Conservation (phyloP, 176 grass and related monocot genomes). For the Ampelocalamus luodianensis region DNA sequence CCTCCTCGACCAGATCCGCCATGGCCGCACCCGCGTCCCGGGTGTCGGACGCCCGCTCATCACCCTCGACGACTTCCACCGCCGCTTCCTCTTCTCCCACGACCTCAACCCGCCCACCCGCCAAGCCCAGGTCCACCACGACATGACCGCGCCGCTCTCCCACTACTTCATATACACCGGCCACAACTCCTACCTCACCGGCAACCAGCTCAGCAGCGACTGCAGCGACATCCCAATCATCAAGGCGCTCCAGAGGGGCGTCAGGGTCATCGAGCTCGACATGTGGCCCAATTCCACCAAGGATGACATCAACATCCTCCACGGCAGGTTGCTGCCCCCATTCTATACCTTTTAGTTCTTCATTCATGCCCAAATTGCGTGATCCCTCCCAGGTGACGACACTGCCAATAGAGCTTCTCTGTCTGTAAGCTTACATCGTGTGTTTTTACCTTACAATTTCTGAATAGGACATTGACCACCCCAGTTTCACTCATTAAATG, state of each 20-base stretch:
- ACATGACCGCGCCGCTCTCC: constrained; percentile 79
- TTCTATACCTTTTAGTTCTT: not conserved
- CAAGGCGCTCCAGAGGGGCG: constrained; percentile 81
- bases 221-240: constrained; percentile 92
- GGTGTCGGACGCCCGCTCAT: constrained; percentile 48
- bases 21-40: constrained; percentile 42
- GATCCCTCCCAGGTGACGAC: too few relatives aligned
- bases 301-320: constrained; percentile 80
- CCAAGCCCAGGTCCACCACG: constrained; percentile 63
- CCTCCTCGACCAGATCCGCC: constrained; percentile 58
- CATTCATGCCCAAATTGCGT: not conserved
- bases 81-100: constrained; percentile 84
- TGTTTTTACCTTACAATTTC: not conserved
- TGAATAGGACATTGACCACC: constrained; percentile 82
- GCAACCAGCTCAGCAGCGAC: constrained; percentile 95
- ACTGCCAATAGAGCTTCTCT: not conserved
- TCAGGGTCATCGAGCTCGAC: constrained; percentile 95
- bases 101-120: constrained; percentile 72
- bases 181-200: constrained; percentile 98
- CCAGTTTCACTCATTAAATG: constrained; percentile 87
- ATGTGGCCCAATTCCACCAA: constrained; percentile 90
- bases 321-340: constrained; percentile 55
- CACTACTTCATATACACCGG: constrained; percentile 98
- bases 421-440: not conserved
- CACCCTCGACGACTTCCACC: constrained; percentile 78